These are phyloP conservation scores for Yarrowia galli DNA, from an alignment of 1,139 yeast genomes.

Conservation along the genomic window DNA sequence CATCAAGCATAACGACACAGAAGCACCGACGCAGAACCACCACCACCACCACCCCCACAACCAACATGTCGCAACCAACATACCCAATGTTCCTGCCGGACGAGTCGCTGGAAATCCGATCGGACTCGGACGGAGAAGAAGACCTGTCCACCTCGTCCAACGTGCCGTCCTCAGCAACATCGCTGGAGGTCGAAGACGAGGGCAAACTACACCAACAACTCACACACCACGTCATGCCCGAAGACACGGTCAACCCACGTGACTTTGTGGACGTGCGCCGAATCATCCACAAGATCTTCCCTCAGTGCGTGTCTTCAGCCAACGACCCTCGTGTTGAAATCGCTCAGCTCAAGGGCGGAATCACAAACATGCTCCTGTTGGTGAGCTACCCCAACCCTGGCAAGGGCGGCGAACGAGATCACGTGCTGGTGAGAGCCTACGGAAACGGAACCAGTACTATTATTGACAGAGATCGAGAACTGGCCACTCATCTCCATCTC, in stretches of 20 bases:
- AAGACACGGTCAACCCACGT: constrained; percentile 12
- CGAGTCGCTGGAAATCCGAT: constrained; percentile 24
- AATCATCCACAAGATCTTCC: constrained; percentile 35
- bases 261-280: constrained; percentile 38
- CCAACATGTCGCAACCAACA: not conserved
- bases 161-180: constrained; percentile 25
- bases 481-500: constrained; percentile 71
- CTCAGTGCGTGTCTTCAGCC: constrained; percentile 13
- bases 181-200: constrained; percentile 8
- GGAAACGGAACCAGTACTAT: constrained; percentile 78
- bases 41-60: not conserved
- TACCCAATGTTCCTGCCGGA: constrained; percentile 35
- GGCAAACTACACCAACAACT: not conserved
- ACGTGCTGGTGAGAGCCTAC: constrained; percentile 71
- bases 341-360: constrained; percentile 71
- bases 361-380: constrained; percentile 70
- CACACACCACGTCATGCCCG: constrained; percentile 10
- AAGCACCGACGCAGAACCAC: not conserved
- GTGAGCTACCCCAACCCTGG: constrained; percentile 53
- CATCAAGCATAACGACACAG: not conserved
- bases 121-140: constrained; percentile 22
- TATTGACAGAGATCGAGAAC: constrained; percentile 78
- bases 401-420: constrained; percentile 43
- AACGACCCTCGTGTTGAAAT: constrained; percentile 42
- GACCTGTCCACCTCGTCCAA: constrained; percentile 13